phyloP scores from a whole-genome alignment of 352 stramenopile species.

The Globisporangium acanthophoron region DNA sequence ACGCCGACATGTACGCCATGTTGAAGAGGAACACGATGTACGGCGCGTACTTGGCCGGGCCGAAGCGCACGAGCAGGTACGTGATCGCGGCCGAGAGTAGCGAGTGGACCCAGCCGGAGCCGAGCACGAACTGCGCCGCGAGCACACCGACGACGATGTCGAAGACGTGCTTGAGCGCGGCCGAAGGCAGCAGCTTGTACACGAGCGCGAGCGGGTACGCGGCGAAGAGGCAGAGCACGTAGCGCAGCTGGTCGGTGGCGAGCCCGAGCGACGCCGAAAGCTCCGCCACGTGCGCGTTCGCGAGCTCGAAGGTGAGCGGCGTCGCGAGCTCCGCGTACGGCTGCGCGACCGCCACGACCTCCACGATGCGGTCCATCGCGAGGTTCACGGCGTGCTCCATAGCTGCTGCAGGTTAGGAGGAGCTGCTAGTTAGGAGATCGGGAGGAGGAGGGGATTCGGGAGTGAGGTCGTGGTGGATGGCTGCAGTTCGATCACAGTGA shows the following conservation, averaged over 20 bases:
- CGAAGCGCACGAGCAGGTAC: slow-evolving; percentile 73
- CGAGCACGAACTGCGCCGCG: slow-evolving; percentile 93
- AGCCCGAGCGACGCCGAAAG: slow-evolving; percentile 40
- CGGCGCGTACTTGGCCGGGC: slow-evolving; percentile 38
- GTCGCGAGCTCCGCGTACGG: slow-evolving; percentile 44
- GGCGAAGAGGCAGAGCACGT: slow-evolving; percentile 86
- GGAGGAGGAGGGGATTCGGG: no score
- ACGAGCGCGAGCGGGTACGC: slow-evolving; percentile 90
- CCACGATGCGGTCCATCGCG: slow-evolving; percentile 35
- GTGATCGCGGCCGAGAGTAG: slow-evolving; percentile 84
- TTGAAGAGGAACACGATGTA: slow-evolving; percentile 90
- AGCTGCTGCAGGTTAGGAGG: background rate
- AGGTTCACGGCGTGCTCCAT: slow-evolving; percentile 18
- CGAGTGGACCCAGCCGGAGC: slow-evolving; percentile 93
- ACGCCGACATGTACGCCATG: slow-evolving; percentile 89
- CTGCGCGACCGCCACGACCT: slow-evolving; percentile 27
- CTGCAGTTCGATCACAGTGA: no score
- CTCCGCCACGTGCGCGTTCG: slow-evolving; percentile 36
- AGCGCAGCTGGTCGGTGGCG: slow-evolving; percentile 64
- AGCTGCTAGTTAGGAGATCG: no score
- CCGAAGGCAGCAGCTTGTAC: slow-evolving; percentile 64
- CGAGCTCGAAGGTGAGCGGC: slow-evolving; percentile 43
- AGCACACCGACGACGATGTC: slow-evolving; percentile 89
- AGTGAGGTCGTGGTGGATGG: no score
- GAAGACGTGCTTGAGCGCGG: slow-evolving; percentile 85